phyloP scores from a whole-genome alignment of 1,284 basidiomycete species.

The Fomitopsis palustris region DNA sequence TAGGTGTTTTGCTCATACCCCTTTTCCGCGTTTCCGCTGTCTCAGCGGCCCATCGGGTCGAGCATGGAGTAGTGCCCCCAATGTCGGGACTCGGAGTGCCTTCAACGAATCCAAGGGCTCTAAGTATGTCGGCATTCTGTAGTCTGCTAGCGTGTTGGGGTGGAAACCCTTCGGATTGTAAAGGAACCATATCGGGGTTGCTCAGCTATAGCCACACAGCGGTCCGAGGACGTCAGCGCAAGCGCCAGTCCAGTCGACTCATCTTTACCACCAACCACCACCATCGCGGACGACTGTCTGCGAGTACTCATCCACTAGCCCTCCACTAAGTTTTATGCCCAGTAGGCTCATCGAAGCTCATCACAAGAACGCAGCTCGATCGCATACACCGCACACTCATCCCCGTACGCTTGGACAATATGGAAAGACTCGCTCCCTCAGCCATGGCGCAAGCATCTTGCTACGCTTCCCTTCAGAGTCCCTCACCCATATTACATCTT shows the following conservation, averaged over 20 bases:
- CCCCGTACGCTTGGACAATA: conserved; percentile 39
- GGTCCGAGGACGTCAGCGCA: not conserved
- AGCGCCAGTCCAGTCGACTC: conserved; percentile 15
- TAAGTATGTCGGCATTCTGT: too few species aligned
- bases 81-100: too few species aligned
- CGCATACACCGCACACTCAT: conserved; percentile 21
- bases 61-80: too few species aligned
- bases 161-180: too few species aligned
- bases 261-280: conserved; percentile 24
- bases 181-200: too few species aligned
- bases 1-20: too few species aligned
- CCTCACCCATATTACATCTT: conserved; percentile 77
- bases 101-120: too few species aligned
- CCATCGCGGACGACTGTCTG: conserved; percentile 29
- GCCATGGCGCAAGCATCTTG: conserved; percentile 29
- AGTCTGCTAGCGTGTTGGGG: too few species aligned
- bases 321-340: conserved; percentile 48
- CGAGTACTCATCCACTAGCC: conserved; percentile 15
- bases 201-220: too few species aligned
- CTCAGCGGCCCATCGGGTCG: too few species aligned
- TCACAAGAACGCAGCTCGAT: conserved; percentile 26
- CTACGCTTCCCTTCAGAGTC: conserved; percentile 67
- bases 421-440: conserved; percentile 37
- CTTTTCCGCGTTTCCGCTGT: too few species aligned
- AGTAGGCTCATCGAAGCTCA: conserved; percentile 39